Evolutionary conservation across 352 stramenopile genomes (phyloP).

Genomic region (Pythium guiyangense): DNA sequence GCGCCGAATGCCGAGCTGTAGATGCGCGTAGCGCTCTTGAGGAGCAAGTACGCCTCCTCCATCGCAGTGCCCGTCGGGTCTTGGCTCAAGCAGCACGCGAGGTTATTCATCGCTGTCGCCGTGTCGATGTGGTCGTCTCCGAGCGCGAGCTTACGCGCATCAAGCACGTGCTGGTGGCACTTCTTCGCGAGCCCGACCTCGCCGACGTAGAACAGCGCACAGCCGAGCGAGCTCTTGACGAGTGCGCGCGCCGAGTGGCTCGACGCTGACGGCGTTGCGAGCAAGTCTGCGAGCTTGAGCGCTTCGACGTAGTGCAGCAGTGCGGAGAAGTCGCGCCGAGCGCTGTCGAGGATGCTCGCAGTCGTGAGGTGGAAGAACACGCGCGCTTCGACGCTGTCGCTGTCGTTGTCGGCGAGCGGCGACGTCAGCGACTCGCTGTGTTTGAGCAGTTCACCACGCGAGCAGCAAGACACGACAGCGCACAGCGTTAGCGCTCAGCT

Average conservation of each 20-base stretch:
- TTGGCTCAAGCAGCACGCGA: constrained; percentile 63
- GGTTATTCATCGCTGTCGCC: constrained; percentile 70
- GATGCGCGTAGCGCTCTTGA: constrained; percentile 42
- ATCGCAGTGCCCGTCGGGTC: constrained; percentile 22
- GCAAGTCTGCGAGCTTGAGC: constrained; percentile 28
- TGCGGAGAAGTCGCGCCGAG: constrained; percentile 38
- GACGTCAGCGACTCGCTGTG: background rate
- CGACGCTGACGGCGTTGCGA: constrained; percentile 13
- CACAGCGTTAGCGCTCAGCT: background rate
- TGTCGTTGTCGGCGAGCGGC: constrained; percentile 8
- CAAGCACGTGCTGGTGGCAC: constrained; percentile 52
- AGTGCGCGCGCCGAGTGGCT: constrained; percentile 32
- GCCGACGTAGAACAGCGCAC: constrained; percentile 49
- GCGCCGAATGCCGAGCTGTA: constrained; percentile 42
- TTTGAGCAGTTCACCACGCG: background rate
- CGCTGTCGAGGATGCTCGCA: constrained; percentile 58
- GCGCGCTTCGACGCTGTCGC: constrained; percentile 21
- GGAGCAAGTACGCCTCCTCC: constrained; percentile 52
- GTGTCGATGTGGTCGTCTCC: constrained; percentile 47
- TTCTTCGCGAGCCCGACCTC: constrained; percentile 42
- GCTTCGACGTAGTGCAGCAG: constrained; percentile 48
- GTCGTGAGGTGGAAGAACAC: constrained; percentile 50
- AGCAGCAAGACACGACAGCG: background rate
- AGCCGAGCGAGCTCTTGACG: constrained; percentile 48
- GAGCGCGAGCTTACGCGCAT: constrained; percentile 22